phyloP scores from a whole-genome alignment of 176 grass and related monocot species.

The Miscanthus lutarioriparius region DNA sequence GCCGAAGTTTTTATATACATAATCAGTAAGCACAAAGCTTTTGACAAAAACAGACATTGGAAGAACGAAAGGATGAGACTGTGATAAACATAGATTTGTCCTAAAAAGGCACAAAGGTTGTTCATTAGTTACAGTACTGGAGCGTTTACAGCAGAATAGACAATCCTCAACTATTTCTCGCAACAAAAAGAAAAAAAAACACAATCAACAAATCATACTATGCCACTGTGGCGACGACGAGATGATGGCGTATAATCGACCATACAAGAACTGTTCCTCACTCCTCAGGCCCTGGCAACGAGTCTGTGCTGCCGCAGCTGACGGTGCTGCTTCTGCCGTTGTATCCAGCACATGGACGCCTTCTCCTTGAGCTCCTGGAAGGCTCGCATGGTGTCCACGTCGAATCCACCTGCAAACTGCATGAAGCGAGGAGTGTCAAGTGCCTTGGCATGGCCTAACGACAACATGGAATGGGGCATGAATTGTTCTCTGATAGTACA shows the following conservation, averaged over 20 bases:
- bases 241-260: background rate
- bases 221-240: background rate
- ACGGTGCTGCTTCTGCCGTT: slow-evolving; percentile 51
- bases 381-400: slow-evolving; percentile 90
- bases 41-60: background rate
- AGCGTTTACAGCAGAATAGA: background rate
- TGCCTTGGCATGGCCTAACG: background rate
- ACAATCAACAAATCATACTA: slow-evolving; percentile 33
- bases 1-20: background rate
- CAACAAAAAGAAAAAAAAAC: background rate
- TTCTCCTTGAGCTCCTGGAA: slow-evolving; percentile 98
- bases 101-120: background rate
- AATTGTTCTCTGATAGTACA: background rate
- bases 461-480: background rate
- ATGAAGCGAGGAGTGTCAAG: background rate
- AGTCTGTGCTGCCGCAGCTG: slow-evolving; percentile 57
- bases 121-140: background rate
- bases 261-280: slow-evolving; percentile 3
- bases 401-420: slow-evolving; percentile 95
- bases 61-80: background rate
- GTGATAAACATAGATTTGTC: slow-evolving; percentile 12
- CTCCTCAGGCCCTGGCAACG: slow-evolving; percentile 52
- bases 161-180: slow-evolving; percentile 1
- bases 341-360: slow-evolving; percentile 63
- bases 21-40: background rate